A percentile compares a stretch with the other conserved stretches of the same genome.
phyloP scores from a whole-genome alignment of 768 basidiomycete species.

The Rhodocollybia butyracea region DNA sequence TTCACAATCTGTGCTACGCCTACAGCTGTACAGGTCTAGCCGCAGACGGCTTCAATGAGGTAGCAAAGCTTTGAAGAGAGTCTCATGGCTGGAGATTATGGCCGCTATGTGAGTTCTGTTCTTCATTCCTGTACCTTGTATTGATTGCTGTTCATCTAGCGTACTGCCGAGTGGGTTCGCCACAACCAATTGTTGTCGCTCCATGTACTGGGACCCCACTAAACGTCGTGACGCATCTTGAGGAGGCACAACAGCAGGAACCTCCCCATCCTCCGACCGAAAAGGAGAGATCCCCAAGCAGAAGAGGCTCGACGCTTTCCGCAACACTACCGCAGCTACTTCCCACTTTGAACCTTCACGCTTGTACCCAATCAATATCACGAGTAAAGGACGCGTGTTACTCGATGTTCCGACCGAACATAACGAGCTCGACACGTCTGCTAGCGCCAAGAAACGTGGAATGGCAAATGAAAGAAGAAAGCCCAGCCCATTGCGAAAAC shows the following conservation, averaged over 20 bases:
- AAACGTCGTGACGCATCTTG: slow-evolving; percentile 38
- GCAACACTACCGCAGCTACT: slow-evolving; percentile 35
- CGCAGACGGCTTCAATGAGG: too few species aligned
- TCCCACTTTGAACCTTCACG: slow-evolving; percentile 30
- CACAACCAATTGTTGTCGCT: slow-evolving; percentile 45
- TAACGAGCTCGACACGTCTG: slow-evolving; percentile 16
- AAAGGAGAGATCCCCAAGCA: slow-evolving; percentile 66
- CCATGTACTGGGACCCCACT: slow-evolving; percentile 38
- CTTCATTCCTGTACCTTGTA: slow-evolving; percentile 4
- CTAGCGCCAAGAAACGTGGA: slow-evolving; percentile 34
- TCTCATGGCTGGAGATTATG: slow-evolving; percentile 79
- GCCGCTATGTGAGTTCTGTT: slow-evolving; percentile 57
- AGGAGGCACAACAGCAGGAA: slow-evolving; percentile 30
- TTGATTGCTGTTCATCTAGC: slow-evolving; percentile 27
- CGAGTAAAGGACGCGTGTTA: slow-evolving; percentile 70
- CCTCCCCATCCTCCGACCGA: slow-evolving; percentile 39
- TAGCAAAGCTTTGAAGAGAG: slow-evolving; percentile 86
- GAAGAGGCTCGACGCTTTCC: slow-evolving; percentile 65
- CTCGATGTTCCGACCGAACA: slow-evolving; percentile 51
- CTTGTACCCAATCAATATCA: slow-evolving; percentile 61
- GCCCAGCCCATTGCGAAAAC: slow-evolving; percentile 30
- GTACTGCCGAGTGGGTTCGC: slow-evolving; percentile 60
- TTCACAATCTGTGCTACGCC: too few species aligned
- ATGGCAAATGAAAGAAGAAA: slow-evolving; percentile 50
- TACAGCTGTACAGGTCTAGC: too few species aligned